Evolutionary conservation across 306 rosid species (phyloP).

Genomic region (Crotalaria pallida): DNA sequence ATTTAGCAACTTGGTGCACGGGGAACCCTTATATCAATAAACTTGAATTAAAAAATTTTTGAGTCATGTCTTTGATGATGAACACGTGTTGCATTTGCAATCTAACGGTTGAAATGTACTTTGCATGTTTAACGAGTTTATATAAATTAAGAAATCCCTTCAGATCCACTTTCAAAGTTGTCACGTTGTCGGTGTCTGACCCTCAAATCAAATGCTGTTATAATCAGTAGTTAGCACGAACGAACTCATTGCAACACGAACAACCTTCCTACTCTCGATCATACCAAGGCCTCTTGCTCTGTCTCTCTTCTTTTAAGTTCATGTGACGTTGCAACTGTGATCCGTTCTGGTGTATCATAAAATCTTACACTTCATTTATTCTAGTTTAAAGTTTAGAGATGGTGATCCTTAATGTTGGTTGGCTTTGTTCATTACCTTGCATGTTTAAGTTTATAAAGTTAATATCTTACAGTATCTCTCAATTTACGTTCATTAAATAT

Average conservation of each 20-base stretch:
- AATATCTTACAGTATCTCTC: background rate
- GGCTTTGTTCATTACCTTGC: background rate
- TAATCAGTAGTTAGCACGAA: background rate
- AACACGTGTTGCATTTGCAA: background rate
- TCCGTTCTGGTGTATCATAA: slow-evolving; percentile 29
- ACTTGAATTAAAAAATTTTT: background rate
- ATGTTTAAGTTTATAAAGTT: background rate
- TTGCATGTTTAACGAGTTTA: slow-evolving; percentile 34
- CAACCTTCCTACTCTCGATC: background rate
- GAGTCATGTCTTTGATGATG: background rate
- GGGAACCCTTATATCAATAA: background rate
- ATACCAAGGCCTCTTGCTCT: background rate
- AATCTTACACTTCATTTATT: background rate
- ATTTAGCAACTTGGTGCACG: background rate
- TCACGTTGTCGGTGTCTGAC: slow-evolving; percentile 13
- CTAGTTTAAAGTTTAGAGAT: background rate
- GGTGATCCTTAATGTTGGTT: too few species aligned
- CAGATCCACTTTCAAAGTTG: background rate
- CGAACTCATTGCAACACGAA: background rate
- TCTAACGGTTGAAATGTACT: slow-evolving; percentile 18
- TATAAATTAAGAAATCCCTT: slow-evolving; percentile 30
- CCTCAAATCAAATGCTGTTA: background rate
- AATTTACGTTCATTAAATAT: background rate
- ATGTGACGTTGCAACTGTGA: slow-evolving; percentile 31
- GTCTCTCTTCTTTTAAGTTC: background rate